Conservation (phyloP, 768 basidiomycete genomes). For the Rhodotorula kratochvilovae region DNA sequence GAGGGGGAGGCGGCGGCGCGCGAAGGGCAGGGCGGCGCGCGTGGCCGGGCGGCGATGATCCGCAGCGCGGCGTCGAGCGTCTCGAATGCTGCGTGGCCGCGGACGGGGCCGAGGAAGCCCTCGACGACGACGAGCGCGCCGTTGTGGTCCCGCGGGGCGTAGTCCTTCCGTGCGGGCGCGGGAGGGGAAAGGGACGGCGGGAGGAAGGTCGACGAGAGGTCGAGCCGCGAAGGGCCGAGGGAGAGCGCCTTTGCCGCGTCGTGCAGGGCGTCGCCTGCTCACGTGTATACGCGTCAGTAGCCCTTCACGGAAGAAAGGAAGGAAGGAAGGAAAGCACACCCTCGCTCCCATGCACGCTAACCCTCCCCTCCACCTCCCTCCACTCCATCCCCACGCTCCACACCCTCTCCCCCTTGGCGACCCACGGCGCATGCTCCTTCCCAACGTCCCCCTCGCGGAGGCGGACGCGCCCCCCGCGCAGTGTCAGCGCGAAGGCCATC, state of each 20-base stretch:
- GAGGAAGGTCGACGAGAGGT: constrained; percentile 33
- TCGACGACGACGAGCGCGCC: constrained; percentile 23
- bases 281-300: background rate
- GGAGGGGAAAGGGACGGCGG: background rate
- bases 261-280: constrained; percentile 20
- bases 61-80: constrained; percentile 27
- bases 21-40: background rate
- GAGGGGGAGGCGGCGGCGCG: background rate
- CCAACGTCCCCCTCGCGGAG: background rate
- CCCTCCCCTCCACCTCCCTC: constrained; percentile 31
- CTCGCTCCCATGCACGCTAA: constrained; percentile 18
- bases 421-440: constrained; percentile 17
- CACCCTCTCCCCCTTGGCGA: background rate
- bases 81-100: constrained; percentile 30
- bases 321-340: background rate
- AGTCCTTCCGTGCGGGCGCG: fast-evolving
- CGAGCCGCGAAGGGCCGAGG: constrained; percentile 21
- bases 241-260: constrained; percentile 25
- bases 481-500: constrained; percentile 25
- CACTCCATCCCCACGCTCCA: constrained; percentile 10
- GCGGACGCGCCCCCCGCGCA: constrained; percentile 14
- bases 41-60: constrained; percentile 22
- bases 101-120: constrained; percentile 15
- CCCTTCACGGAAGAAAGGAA: too few species aligned
- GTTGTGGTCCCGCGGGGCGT: constrained; percentile 19